Base-by-base conservation (phyloP, 257 asterid species). In the Solanum arcanum region DNA sequence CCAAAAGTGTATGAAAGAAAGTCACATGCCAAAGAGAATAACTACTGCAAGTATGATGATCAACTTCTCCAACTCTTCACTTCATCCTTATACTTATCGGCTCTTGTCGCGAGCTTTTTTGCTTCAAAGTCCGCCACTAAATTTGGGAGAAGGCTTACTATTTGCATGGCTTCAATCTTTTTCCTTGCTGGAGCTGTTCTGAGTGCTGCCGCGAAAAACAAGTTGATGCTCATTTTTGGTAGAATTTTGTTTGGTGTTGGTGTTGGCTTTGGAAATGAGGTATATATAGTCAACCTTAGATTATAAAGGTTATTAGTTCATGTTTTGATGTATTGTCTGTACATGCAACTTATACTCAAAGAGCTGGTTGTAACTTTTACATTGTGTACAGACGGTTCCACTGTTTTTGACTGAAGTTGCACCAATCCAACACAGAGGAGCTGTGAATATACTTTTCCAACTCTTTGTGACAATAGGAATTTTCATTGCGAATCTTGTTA, bases 261-360 rank as follows among this genome's bases (percentile, higher is more conserved):
- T 47, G 90, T 93, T 13, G 94, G 95, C 35, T 93, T 93, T 2
- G 96, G 91, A 10, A 93, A 93, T 72, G 91, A 93, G 94, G 95
- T 93, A 86, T 21, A 23, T 69, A 14, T 29, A 42, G 62, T 27
- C 41, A 78, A 76, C 11, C 12, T 59, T 59, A 59, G 5, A 78
- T 21, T 59, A 7, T 52, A 7, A 56, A 18, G 64, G 64, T 56
- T 59, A 59, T 15, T 62, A 23, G 70, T 62, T n/a, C 0, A n/a
- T n/a, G 16, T 62, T 62, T n/a, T 64, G 3, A 5, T 64, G 16
- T 12, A 64, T 11, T 64, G 46, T 35, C 9, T 18, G 80, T 35
- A 35, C 46, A 75, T 39, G 23, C 12, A 75, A 75, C 83, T 77
- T 76, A n/a, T 13, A 42, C 13, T 76, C 7, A 2, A 41, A 2